These are phyloP conservation scores for Ascosphaera apis DNA, from an alignment of 2,329 filamentous ascomycete species.

Conservation along the genomic window DNA sequence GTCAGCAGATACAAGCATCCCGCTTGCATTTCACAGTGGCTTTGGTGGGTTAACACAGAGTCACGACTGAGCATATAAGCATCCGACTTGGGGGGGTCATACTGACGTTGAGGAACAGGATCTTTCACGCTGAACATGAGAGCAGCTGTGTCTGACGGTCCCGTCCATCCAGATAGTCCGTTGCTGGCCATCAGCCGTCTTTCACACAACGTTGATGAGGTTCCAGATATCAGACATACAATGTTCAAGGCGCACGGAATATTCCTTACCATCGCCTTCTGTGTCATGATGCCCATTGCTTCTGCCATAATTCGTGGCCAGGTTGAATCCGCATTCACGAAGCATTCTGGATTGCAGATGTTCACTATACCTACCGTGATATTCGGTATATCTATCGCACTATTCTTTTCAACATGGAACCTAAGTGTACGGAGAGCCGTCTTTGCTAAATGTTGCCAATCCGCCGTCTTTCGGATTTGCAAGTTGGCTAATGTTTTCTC, in stretches of 20 bases:
- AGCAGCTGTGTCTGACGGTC: background rate
- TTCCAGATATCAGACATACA: background rate
- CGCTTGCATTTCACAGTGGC: constrained; percentile 1
- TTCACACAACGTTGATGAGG: too few species aligned
- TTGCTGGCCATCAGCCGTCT: too few species aligned
- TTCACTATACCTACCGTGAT: background rate
- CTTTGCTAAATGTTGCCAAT: too few species aligned
- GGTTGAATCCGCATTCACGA: constrained; percentile 1
- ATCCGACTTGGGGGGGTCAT: too few species aligned
- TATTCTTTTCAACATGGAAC: constrained; percentile 1
- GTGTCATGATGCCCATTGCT: background rate
- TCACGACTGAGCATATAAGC: constrained; percentile 1
- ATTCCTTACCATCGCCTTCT: background rate
- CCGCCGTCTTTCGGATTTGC: too few species aligned
- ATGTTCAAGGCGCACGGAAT: constrained; percentile 2
- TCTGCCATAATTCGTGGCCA: constrained; percentile 1
- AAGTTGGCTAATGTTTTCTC: too few species aligned
- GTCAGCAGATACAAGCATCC: constrained; percentile 1
- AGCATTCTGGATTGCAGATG: background rate
- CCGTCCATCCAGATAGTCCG: background rate
- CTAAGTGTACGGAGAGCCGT: constrained; percentile 1
- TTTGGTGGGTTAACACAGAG: background rate
- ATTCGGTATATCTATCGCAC: constrained; percentile 1
- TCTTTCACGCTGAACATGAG: background rate
- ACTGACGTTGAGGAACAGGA: background rate